Percentiles rank a stretch among this genome's conserved stretches.
Conservation (phyloP, 192 early-diverging fungal genomes). For the Cladochytrium replicatum region DNA sequence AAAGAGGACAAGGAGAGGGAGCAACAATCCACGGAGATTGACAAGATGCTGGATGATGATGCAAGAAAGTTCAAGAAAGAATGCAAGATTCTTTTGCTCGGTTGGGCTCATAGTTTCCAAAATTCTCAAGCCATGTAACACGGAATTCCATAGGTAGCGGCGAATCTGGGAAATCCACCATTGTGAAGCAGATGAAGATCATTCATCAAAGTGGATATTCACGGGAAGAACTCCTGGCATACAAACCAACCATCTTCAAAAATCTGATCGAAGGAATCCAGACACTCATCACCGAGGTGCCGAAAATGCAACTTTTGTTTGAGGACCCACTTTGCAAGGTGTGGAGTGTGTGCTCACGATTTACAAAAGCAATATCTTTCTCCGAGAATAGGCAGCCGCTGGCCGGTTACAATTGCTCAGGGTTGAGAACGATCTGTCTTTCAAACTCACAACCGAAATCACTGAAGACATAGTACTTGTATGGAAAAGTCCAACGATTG, state of each 20-base stretch:
- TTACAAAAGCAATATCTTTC: slow-evolving; percentile 7
- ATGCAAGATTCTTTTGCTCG: slow-evolving; percentile 63
- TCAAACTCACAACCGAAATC: slow-evolving; percentile 51
- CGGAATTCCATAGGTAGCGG: slow-evolving; percentile 81
- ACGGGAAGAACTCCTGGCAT: slow-evolving; percentile 62
- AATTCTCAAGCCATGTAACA: no score
- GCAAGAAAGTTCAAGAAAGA: slow-evolving; percentile 48
- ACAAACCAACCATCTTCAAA: slow-evolving; percentile 72
- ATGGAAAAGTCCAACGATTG: slow-evolving; percentile 61
- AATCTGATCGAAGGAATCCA: slow-evolving; percentile 80
- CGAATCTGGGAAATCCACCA: slow-evolving; percentile 92
- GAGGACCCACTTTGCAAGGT: slow-evolving; percentile 13
- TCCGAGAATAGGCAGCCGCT: slow-evolving; percentile 11
- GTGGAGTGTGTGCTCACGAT: slow-evolving; percentile 4
- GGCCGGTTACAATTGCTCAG: neutral
- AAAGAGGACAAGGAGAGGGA: slow-evolving; percentile 46
- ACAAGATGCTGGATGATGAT: slow-evolving; percentile 53
- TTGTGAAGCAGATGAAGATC: slow-evolving; percentile 97
- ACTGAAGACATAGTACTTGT: slow-evolving; percentile 60
- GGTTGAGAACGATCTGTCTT: slow-evolving; percentile 43
- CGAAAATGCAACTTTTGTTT: no score
- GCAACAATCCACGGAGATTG: slow-evolving; percentile 45
- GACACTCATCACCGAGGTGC: slow-evolving; percentile 61
- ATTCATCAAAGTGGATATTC: slow-evolving; percentile 89
- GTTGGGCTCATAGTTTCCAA: no score